phyloP scores from a whole-genome alignment of 805 yeast genomes.

The Metschnikowia peoriensis region DNA sequence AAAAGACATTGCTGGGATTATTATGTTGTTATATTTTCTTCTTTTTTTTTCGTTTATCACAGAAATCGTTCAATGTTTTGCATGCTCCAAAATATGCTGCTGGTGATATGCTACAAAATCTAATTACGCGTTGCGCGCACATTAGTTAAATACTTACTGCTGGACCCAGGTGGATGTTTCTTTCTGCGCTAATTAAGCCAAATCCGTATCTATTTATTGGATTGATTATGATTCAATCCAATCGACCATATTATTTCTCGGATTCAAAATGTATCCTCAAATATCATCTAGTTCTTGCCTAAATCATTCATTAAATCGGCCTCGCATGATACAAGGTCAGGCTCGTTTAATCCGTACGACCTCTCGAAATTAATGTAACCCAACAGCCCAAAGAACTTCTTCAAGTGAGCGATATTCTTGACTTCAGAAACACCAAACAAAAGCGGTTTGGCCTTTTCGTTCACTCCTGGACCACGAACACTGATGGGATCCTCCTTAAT shows the following conservation, averaged over 20 bases:
- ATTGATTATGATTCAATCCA: too few species aligned
- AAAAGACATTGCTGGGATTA: conserved; percentile 5
- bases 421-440: conserved; percentile 42
- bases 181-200: too few species aligned
- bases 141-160: too few species aligned
- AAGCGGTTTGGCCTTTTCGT: conserved; percentile 39
- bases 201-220: too few species aligned
- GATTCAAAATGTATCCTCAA: too few species aligned
- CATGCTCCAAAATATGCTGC: too few species aligned
- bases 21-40: not conserved
- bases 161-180: too few species aligned
- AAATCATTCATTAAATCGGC: conserved; percentile 62
- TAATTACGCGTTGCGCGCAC: not conserved
- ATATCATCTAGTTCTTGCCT: not conserved
- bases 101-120: too few species aligned
- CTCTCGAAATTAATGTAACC: conserved; percentile 66
- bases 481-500: conserved; percentile 38
- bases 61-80: not conserved
- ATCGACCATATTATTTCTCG: too few species aligned
- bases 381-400: conserved; percentile 63
- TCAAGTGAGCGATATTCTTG: conserved; percentile 45
- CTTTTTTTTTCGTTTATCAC: not conserved
- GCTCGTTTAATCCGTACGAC: conserved; percentile 48
- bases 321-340: conserved; percentile 41
- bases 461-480: conserved; percentile 31